Evolutionary conservation across 306 rosid species (phyloP).

Genomic region (Hippophae rhamnoides): DNA sequence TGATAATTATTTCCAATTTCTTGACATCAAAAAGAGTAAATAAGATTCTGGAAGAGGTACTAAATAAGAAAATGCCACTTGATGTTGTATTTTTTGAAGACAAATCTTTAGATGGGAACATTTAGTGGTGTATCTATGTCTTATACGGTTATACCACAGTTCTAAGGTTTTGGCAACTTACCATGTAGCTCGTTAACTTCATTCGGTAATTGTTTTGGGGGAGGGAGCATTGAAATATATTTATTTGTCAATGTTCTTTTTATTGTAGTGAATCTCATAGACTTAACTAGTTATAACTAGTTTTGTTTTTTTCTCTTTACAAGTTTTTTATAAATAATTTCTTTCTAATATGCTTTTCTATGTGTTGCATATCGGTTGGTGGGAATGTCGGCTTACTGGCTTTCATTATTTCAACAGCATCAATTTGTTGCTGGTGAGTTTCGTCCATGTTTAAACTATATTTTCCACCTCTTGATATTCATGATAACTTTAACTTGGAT

Average conservation of each 20-base stretch:
- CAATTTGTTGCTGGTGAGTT: constrained; percentile 98
- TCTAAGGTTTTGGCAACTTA: no score
- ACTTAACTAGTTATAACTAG: background rate
- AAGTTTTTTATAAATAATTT: constrained; percentile 12
- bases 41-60: no score
- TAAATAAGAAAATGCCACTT: no score
- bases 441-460: background rate
- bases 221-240: background rate
- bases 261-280: background rate
- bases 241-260: background rate
- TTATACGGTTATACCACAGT: no score
- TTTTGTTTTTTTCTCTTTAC: constrained; percentile 1
- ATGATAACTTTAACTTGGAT: background rate
- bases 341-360: constrained; percentile 28
- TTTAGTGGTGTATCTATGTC: no score
- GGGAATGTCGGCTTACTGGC: constrained; percentile 30
- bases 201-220: no score
- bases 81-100: no score
- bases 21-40: no score
- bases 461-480: background rate
- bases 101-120: no score
- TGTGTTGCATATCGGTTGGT: constrained; percentile 29
- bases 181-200: no score
- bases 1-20: no score
- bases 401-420: constrained; percentile 57